Evolutionary conservation across 2,329 filamentous ascomycete genomes (phyloP).

Genomic region (Colletotrichum scovillei): DNA sequence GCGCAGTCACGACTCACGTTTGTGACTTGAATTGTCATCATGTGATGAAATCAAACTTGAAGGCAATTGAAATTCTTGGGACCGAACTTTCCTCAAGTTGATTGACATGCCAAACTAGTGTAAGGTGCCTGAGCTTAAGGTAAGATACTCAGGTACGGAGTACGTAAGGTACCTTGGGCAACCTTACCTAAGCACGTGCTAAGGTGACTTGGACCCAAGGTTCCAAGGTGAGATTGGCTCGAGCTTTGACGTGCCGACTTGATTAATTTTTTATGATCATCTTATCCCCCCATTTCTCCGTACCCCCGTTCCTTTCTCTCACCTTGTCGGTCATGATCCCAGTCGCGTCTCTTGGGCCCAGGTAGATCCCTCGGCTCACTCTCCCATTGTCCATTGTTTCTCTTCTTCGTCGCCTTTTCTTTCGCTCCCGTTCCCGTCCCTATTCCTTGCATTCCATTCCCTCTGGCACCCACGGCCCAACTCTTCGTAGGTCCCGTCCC

Average conservation of each 20-base stretch:
- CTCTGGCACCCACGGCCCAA: background rate
- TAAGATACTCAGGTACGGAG: too few species aligned
- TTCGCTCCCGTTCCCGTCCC: slow-evolving; percentile 20
- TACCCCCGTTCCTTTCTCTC: background rate
- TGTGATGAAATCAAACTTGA: background rate
- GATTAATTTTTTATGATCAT: background rate
- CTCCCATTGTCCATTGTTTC: slow-evolving; percentile 21
- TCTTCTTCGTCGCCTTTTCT: slow-evolving; percentile 12
- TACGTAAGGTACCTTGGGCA: too few species aligned
- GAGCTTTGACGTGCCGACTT: slow-evolving; percentile 12
- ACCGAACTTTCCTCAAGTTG: background rate
- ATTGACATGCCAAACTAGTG: background rate
- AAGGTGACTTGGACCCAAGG: background rate
- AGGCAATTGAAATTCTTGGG: background rate
- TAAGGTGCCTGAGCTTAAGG: background rate
- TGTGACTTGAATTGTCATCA: background rate
- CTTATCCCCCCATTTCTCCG: background rate
- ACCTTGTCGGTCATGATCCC: background rate
- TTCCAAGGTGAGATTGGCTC: slow-evolving; percentile 6
- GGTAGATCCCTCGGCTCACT: background rate
- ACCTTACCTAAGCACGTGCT: background rate
- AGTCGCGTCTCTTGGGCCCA: background rate
- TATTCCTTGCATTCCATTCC: slow-evolving; percentile 9
- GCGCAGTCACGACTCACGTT: background rate
- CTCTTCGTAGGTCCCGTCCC: background rate